Base-by-base conservation (phyloP, 2,329 filamentous ascomycete species). In the Pestalotiopsis sp. region DNA sequence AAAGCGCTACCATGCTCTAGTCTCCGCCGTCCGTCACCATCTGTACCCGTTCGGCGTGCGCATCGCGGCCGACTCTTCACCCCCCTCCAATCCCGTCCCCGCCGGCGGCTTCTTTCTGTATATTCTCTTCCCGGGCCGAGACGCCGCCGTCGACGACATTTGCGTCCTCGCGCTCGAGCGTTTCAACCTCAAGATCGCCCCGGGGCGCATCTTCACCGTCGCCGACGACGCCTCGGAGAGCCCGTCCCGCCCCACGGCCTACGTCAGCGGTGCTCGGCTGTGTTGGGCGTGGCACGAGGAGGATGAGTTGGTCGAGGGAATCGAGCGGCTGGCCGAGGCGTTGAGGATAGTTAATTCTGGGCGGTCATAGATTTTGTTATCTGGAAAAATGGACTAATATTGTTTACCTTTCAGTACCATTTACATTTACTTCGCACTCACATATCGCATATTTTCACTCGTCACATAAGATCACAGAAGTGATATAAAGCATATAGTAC, bases 251-350 rank as follows among this genome's bases (percentile, higher is more conserved):
- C 17, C 57, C 0, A 31, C 13, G 23, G 25, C 58, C 12, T 67
- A 45, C n/a, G 55, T 45, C 2, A 62, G 25, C 12, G 57, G 65
- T 12, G 58, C 58, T 17, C n/a, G 65, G 39, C 23, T 67, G 17
- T 67, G 65, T 23, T 67, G 65, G 65, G 65, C 65, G 20, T 67
- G 65, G 65, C 65, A 67, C 25, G 49, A 45, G n/a, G 58, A 49
- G 25, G 57, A 63, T 20, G 65, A 67, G 57, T 27, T 67, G 36
- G 58, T 67, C 20, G 65, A 63, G 38, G 89, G 89, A 0, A 83
- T 91, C 38, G 77, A 82, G 72, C 82, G 88, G 69, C 79, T 91
- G 6, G 70, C 68, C 4, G 67, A 69, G 20, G 39, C 69, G 7
- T 23, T 72, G 4, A 64, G 31, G 39, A 64, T 52, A 39, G 38